These are phyloP conservation scores for Diutina mesorugosa DNA, from an alignment of 1,139 yeast species.

Conservation along the genomic window DNA sequence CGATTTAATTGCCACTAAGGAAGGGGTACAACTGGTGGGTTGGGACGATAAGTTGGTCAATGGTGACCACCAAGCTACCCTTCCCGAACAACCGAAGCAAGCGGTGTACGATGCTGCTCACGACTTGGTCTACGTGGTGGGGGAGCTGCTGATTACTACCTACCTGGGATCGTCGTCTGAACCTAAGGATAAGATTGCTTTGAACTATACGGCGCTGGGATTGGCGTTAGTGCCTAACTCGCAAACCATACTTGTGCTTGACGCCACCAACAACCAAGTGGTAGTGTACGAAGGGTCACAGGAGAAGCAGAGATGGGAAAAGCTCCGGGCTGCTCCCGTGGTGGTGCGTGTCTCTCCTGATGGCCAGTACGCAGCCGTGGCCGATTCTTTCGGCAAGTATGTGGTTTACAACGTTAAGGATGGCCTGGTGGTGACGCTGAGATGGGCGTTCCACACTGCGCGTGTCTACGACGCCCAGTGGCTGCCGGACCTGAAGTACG, in stretches of 20 bases:
- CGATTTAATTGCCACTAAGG: slow-evolving; percentile 18
- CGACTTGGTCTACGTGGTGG: slow-evolving; percentile 27
- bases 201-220: slow-evolving; percentile 27
- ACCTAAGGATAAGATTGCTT: slow-evolving; percentile 11
- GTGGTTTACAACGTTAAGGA: slow-evolving; percentile 47
- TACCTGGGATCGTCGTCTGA: slow-evolving; percentile 2
- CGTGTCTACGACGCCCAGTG: slow-evolving; percentile 67
- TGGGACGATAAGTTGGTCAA: slow-evolving; percentile 80
- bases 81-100: slow-evolving; percentile 56
- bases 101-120: slow-evolving; percentile 12
- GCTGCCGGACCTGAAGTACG: slow-evolving; percentile 60
- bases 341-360: slow-evolving; percentile 60
- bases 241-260: slow-evolving; percentile 34
- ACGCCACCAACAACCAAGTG: slow-evolving; percentile 24
- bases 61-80: slow-evolving; percentile 19
- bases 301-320: slow-evolving; percentile 7
- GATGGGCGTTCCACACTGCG: slow-evolving; percentile 95
- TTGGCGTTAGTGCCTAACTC: slow-evolving; percentile 19
- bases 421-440: slow-evolving; percentile 54
- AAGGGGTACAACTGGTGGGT: slow-evolving; percentile 41
- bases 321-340: slow-evolving; percentile 52
- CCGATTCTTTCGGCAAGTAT: slow-evolving; percentile 80
- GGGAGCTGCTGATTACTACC: slow-evolving; percentile 32
- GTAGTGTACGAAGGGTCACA: slow-evolving; percentile 14
- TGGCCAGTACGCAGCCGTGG: slow-evolving; percentile 62